phyloP scores from a whole-genome alignment of 1,139 yeast species.

The Candida tetrigidarum region DNA sequence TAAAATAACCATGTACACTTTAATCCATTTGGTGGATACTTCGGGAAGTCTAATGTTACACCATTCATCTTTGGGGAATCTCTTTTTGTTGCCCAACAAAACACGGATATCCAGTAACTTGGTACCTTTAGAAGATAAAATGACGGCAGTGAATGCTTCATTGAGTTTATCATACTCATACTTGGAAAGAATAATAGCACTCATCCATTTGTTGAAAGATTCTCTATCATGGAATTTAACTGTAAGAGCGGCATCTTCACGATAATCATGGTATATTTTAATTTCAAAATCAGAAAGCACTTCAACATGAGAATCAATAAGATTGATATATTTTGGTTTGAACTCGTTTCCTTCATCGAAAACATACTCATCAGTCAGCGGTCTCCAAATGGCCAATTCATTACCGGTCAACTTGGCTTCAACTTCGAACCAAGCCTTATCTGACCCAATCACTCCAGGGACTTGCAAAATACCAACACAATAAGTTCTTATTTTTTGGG shows the following conservation, averaged over 20 bases:
- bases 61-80: slow-evolving; percentile 55
- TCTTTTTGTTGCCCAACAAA: slow-evolving; percentile 49
- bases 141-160: slow-evolving; percentile 61
- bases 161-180: slow-evolving; percentile 55
- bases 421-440: slow-evolving; percentile 37
- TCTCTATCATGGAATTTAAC: slow-evolving; percentile 35
- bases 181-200: slow-evolving; percentile 50
- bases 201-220: slow-evolving; percentile 48
- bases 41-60: slow-evolving; percentile 60
- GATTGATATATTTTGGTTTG: slow-evolving; percentile 52
- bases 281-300: slow-evolving; percentile 28
- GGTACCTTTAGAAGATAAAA: slow-evolving; percentile 57
- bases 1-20: slow-evolving; percentile 48
- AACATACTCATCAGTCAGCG: slow-evolving; percentile 27
- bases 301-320: slow-evolving; percentile 48
- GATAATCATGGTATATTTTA: slow-evolving; percentile 43
- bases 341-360: slow-evolving; percentile 32
- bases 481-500: slow-evolving; percentile 46
- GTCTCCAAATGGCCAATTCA: slow-evolving; percentile 54
- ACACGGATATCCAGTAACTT: slow-evolving; percentile 58
- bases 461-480: slow-evolving; percentile 36
- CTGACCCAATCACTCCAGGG: slow-evolving; percentile 15
- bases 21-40: slow-evolving; percentile 57
- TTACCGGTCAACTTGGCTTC: slow-evolving; percentile 55
- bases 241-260: slow-evolving; percentile 34